Base-by-base conservation (phyloP, 495 filamentous ascomycete genomes). In the Pseudevernia furfuracea region DNA sequence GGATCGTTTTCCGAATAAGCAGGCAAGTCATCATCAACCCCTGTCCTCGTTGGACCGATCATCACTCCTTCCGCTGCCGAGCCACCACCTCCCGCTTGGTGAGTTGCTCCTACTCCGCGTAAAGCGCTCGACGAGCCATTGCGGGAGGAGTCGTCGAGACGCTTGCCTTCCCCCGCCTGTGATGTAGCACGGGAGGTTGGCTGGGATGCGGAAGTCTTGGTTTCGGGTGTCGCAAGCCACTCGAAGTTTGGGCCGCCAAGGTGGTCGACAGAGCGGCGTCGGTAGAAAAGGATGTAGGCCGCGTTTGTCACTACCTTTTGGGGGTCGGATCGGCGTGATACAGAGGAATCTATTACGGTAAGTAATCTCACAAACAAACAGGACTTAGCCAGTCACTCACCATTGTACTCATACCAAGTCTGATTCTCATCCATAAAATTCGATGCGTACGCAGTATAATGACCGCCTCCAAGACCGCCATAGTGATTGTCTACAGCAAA, bases 201-300 rank as follows among this genome's bases (percentile, higher is more conserved):
- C 59, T 75, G 76, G 34, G 78, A 79, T 25, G 77, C 72, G 19
- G 77, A 71, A 19, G 79, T 74, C 34, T 80, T 71, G n/a, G 82
- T 78, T 59, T 76, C 77, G 63, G 78, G 80, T 44, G 80, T 79
- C n/a, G 82, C 80, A 46, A 94, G 81, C 67, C 87, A 75, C 64
- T 91, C 80, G 49, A 91, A 86, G 62, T 81, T 81, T 9, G 84
- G 81, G 23, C 91, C 91, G 53, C 94, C 94, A 41, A 98, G 82
- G 38, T 90, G 86, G 32, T 71, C 76, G 8, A 81, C 76, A 14
- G 90, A 89, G 64, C 89, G 88, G 60, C 95, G 91, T 37, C 94
- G 89, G 76, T 97, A 98, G 81, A 98, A 98, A 43, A 98, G 79
- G 12, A 98, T 85, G 73, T 98, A 98, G 0, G 94, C 95, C 30